Base-by-base conservation (phyloP, 140 eudicot species). In the Bidens hawaiensis region DNA sequence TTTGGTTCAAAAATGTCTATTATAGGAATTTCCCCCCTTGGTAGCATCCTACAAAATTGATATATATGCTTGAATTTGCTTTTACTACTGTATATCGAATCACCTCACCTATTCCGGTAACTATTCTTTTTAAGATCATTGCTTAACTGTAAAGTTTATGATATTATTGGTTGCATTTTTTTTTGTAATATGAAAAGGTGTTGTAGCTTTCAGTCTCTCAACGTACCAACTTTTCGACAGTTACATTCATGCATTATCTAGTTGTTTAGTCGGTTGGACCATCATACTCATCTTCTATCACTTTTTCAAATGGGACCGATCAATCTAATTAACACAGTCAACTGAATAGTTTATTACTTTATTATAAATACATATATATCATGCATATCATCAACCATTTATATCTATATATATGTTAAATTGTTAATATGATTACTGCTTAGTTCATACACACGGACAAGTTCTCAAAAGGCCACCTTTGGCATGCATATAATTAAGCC, bases 231-330 rank as follows among this genome's bases (percentile, higher is more conserved):
- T 46, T 62, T 33, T 30, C 38, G 69, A 65, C 62, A 58, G 63
- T 73, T 50, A 66, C 78, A 34, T 58, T 66, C 68, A 54, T 54
- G 23, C 61, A 73, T 73, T 40, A 31, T 65, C 78, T 65, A 67
- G 74, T 73, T 73, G 73, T 68, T 66, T 65, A 54, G 62, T 45
- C 61, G 11, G 78, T 58, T 58, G 62, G 68, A 73, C 78, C 43
- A 45, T 73, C 73, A 4, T 48, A 11, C 47, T 73, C 78, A 58
- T 63, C 63, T n/a, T 65, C 69, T 66, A 59, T 73, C 69, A 48
- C 74, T 66, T 73, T 47, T 46, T 2, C 10, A 65, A 57, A 66
- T 34, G 69, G 68, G 78, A 57, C 73, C 40, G 15, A 49, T 45
- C 33, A n/a, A n/a, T n/a, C n/a, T n/a, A n/a, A n/a, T n/a, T 54